phyloP scores from a whole-genome alignment of 345 rosid genomes.

The Kernera saxatilis region DNA sequence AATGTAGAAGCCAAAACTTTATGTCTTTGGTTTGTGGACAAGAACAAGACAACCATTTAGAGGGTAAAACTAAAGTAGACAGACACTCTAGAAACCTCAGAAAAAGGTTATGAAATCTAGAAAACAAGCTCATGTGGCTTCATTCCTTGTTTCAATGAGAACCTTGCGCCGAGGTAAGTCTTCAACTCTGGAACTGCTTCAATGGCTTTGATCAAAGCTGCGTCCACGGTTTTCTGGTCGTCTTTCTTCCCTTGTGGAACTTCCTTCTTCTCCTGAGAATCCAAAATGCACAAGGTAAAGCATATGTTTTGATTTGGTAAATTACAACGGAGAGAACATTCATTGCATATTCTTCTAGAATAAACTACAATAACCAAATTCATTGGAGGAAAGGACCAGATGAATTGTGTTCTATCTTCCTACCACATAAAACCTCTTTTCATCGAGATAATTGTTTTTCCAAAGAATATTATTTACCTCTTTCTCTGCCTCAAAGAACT shows the following conservation, averaged over 20 bases:
- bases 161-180: constrained; percentile 73
- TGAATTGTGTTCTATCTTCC: no score
- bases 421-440: no score
- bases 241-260: constrained; percentile 79
- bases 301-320: no score
- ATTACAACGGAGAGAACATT: no score
- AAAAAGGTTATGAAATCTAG: constrained; percentile 29
- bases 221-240: constrained; percentile 68
- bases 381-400: no score
- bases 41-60: neutral
- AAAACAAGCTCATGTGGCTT: constrained; percentile 80
- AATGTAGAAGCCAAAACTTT: neutral
- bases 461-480: no score
- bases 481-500: constrained; percentile 73
- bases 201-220: constrained; percentile 52
- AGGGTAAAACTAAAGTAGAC: neutral
- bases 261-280: constrained; percentile 51
- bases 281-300: no score
- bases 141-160: constrained; percentile 74
- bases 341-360: no score
- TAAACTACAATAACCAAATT: no score
- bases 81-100: neutral
- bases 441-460: no score
- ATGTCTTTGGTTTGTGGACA: neutral
- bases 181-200: constrained; percentile 71